Percentiles rank a stretch among this genome's conserved stretches.
Conservation (phyloP, 2,329 filamentous ascomycete genomes). For the Mycosphaerella sp. region DNA sequence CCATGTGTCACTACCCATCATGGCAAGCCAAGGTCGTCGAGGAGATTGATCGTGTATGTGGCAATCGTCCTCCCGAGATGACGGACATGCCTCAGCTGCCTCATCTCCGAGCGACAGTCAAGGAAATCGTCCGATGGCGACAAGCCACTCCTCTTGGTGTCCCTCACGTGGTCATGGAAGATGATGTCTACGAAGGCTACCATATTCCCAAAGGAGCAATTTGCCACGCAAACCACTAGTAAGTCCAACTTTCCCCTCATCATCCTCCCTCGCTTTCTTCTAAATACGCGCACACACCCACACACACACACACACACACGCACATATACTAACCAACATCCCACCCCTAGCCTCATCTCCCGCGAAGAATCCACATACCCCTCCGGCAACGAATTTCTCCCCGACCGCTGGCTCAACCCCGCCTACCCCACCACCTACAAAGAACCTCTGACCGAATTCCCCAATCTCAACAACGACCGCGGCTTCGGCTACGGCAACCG, state of each 20-base stretch:
- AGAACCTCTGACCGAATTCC: conserved; percentile 33
- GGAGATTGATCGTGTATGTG: conserved; percentile 32
- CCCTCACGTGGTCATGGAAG: conserved; percentile 33
- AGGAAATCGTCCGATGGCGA: conserved; percentile 33
- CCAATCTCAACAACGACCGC: conserved; percentile 30
- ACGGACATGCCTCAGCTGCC: conserved; percentile 32
- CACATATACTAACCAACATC: too few relatives aligned
- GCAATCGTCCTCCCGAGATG: conserved; percentile 27
- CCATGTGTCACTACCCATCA: conserved; percentile 32
- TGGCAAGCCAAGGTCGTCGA: conserved; percentile 30
- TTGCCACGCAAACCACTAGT: conserved; percentile 34
- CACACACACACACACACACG: too few relatives aligned
- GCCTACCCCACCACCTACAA: conserved; percentile 34
- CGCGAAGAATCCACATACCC: conserved; percentile 30
- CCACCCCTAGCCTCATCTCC: conserved; percentile 26
- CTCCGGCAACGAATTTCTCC: conserved; percentile 29
- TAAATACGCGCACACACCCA: not conserved
- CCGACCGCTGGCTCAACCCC: conserved; percentile 32
- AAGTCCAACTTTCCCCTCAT: conserved; percentile 9
- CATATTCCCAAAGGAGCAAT: conserved; percentile 35
- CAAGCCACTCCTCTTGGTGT: conserved; percentile 38
- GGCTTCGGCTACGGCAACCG: conserved; percentile 35
- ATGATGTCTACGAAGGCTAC: conserved; percentile 36
- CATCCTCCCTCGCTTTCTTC: conserved; percentile 8
- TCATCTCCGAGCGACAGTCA: conserved; percentile 31